phyloP scores from a whole-genome alignment of 441 rosid species.

The Pelargonium cotyledonis region DNA sequence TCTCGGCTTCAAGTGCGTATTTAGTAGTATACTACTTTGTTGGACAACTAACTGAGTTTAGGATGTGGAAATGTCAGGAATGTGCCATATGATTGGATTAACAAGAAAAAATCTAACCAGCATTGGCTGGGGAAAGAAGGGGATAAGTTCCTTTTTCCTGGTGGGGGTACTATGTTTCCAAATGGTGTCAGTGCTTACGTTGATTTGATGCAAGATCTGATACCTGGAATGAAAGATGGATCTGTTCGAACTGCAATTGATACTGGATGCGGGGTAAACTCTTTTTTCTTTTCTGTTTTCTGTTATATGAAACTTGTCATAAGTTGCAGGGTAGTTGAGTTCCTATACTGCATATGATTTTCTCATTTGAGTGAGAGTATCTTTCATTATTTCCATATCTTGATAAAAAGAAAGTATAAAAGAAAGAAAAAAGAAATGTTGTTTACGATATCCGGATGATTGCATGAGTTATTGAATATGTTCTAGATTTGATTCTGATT shows the following conservation, averaged over 20 bases:
- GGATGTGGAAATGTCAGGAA: constrained; percentile 48
- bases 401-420: too few relatives aligned
- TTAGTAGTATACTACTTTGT: background rate
- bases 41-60: background rate
- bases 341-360: too few relatives aligned
- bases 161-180: constrained; percentile 99
- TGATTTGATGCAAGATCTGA: constrained; percentile 83
- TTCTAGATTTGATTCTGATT: background rate
- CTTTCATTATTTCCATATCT: too few relatives aligned
- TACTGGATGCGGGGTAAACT: constrained; percentile 94
- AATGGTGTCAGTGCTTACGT: constrained; percentile 88
- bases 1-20: background rate
- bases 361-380: too few relatives aligned
- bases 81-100: constrained; percentile 96
- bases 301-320: background rate
- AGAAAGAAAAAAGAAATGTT: too few relatives aligned
- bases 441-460: too few relatives aligned
- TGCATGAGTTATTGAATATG: too few relatives aligned
- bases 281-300: background rate
- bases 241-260: constrained; percentile 86
- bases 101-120: constrained; percentile 91
- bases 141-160: constrained; percentile 86
- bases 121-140: constrained; percentile 88
- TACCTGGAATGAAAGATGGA: constrained; percentile 92
- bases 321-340: background rate